These are phyloP conservation scores for Agrocybe pediades DNA, from an alignment of 768 basidiomycete species.

Conservation along the genomic window DNA sequence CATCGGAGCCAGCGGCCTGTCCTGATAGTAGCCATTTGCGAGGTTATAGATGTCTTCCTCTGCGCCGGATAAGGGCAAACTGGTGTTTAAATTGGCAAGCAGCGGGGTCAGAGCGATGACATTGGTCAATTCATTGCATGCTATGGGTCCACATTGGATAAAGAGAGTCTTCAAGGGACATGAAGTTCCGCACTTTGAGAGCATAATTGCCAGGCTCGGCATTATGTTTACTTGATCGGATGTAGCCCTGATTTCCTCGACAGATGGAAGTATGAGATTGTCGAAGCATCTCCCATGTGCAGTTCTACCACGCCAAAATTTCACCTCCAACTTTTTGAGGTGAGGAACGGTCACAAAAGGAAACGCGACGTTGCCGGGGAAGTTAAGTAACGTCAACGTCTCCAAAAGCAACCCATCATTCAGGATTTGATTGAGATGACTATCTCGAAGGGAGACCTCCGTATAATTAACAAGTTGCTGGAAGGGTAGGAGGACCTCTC, in stretches of 20 bases:
- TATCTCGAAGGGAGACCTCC: slow-evolving; percentile 15
- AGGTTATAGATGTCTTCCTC: slow-evolving; percentile 15
- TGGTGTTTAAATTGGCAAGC: slow-evolving; percentile 18
- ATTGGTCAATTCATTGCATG: slow-evolving; percentile 10
- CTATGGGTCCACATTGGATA: slow-evolving; percentile 16
- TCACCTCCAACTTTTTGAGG: slow-evolving; percentile 20
- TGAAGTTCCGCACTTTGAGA: slow-evolving; percentile 12
- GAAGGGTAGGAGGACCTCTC: slow-evolving; percentile 20
- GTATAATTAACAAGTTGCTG: slow-evolving; percentile 23
- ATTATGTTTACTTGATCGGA: slow-evolving; percentile 15
- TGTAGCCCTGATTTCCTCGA: slow-evolving; percentile 21
- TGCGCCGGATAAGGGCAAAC: slow-evolving; percentile 7
- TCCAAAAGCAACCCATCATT: slow-evolving; percentile 14
- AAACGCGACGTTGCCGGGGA: slow-evolving; percentile 15
- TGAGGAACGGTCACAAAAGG: slow-evolving; percentile 21
- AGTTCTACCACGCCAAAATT: slow-evolving; percentile 20
- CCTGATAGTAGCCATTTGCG: slow-evolving; percentile 1
- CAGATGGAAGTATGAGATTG: slow-evolving; percentile 21
- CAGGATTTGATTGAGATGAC: slow-evolving; percentile 13
- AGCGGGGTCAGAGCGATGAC: slow-evolving; percentile 16
- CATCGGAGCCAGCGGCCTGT: slow-evolving; percentile 6
- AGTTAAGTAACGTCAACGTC: slow-evolving; percentile 21
- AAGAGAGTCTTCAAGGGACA: slow-evolving; percentile 20
- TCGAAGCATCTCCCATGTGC: slow-evolving; percentile 14
- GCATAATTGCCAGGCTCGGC: slow-evolving; percentile 15